phyloP scores from a whole-genome alignment of 2,329 filamentous ascomycete genomes.

The Penicillium sp. region DNA sequence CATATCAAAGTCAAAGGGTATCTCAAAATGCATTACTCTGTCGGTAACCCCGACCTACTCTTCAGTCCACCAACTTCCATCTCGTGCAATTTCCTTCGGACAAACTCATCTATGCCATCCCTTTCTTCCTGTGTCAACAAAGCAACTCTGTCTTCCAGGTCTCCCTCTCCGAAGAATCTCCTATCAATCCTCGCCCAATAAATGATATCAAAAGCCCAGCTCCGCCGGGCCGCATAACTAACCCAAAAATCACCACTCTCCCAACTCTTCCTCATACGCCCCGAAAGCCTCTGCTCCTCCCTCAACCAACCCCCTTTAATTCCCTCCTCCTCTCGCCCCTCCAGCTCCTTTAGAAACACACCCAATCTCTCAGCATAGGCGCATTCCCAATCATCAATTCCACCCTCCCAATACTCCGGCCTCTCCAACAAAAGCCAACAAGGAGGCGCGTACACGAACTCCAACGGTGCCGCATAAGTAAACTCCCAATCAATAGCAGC shows the following conservation, averaged over 20 bases:
- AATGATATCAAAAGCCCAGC: constrained; percentile 23
- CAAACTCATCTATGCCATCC: constrained; percentile 17
- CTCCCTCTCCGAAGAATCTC: constrained; percentile 23
- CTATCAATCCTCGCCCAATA: constrained; percentile 20
- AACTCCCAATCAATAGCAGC: constrained; percentile 23
- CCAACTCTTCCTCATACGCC: constrained; percentile 22
- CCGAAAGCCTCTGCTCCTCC: constrained; percentile 5
- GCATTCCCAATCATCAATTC: constrained; percentile 20
- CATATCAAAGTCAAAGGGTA: background rate
- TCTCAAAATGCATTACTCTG: background rate
- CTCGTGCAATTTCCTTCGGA: constrained; percentile 18
- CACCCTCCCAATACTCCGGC: constrained; percentile 23
- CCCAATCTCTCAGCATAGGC: constrained; percentile 13
- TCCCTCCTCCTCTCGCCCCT: background rate
- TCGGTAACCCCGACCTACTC: background rate
- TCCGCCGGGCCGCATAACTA: constrained; percentile 21
- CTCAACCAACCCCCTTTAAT: background rate
- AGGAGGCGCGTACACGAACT: constrained; percentile 24
- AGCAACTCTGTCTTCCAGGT: constrained; percentile 16
- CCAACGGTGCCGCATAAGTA: constrained; percentile 20
- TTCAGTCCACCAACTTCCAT: background rate
- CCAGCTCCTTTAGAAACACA: constrained; percentile 20
- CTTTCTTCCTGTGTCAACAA: constrained; percentile 22
- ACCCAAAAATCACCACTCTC: constrained; percentile 26
- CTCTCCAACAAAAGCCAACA: constrained; percentile 26